Evolutionary conservation across 2,329 filamentous ascomycete genomes (phyloP), one percentile per base, ranked within the genome.

Genomic region (Aureobasidium sp.): DNA sequence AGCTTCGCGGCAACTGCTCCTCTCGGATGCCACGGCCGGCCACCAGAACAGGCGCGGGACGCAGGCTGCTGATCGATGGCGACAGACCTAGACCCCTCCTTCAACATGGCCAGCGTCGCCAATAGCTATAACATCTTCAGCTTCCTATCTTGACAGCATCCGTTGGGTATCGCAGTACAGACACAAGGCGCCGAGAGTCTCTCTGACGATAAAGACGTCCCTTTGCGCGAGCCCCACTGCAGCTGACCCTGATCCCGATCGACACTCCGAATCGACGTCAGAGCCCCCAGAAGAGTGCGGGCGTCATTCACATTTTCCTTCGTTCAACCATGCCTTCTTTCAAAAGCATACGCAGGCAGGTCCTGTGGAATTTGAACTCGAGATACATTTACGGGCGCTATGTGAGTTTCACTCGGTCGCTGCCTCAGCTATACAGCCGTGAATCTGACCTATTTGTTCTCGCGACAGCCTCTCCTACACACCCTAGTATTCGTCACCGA

Each of bases 401-500:
- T 71, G 89, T 91, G 81, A 72, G 87, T 84, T 57, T 61, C 60
- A 64, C 60, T 62, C 53, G 25, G 36, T n/a, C 34, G 27, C 39
- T 17, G 39, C 48, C 22, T 55, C 63, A 52, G 59, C 34, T 65
- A 39, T 17, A 12, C 14, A n/a, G 3, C 22, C 44, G 25, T 22
- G 22, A 44, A 31, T 39, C 44, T 49, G 57, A 39, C 51, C 41
- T 39, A 11, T 48, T 55, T 61, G 25, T 25, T 14, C 20, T 17
- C 37, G 37, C 37, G 39, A 67, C 75, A 97, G 94, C 93, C 94
- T 70, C 81, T 97, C 61, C 80, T 97, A 63, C 91, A 97, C 79
- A 81, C 86, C 64, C 80, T 95, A 70, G 84, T 97, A 66, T 89
- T 96, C 74, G 75, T 97, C 48, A 83, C 96, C 76, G 89, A 99